Percentiles rank a stretch among this genome's conserved stretches.
phyloP scores from a whole-genome alignment of 129 eudicot genomes.

The Pittosporum tobira region DNA sequence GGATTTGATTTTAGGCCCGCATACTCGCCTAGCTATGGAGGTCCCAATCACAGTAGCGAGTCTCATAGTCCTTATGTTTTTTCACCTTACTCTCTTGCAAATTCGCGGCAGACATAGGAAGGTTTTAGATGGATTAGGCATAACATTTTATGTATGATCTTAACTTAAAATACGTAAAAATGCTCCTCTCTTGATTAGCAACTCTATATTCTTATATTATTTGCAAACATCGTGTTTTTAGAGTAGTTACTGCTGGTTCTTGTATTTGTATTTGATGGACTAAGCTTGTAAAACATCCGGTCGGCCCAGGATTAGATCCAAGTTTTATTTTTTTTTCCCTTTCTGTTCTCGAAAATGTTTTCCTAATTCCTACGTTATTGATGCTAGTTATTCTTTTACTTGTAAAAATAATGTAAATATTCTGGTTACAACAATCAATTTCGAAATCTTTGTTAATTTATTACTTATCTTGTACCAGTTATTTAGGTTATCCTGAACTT shows the following conservation, averaged over 20 bases:
- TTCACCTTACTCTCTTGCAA: neutral
- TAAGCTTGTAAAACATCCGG: neutral
- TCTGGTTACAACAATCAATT: neutral
- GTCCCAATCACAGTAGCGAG: neutral
- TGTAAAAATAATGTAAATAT: neutral
- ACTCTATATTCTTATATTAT: neutral
- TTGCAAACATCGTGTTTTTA: neutral
- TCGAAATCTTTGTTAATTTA: too few species aligned
- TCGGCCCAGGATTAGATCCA: neutral
- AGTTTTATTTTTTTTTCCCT: neutral
- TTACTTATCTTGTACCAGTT: neutral
- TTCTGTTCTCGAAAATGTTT: neutral
- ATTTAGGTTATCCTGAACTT: neutral
- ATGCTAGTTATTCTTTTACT: neutral
- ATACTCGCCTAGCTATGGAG: neutral
- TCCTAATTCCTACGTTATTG: neutral
- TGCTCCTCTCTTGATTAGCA: neutral
- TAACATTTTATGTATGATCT: neutral
- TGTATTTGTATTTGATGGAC: neutral
- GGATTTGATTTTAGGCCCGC: conserved; percentile 11
- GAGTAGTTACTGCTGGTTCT: too few species aligned
- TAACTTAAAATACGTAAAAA: neutral
- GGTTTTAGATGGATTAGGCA: neutral
- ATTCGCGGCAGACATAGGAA: neutral
- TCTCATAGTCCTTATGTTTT: neutral